Evolutionary conservation across 2,329 filamentous ascomycete genomes (phyloP).

Genomic region (Aureobasidium sp.): DNA sequence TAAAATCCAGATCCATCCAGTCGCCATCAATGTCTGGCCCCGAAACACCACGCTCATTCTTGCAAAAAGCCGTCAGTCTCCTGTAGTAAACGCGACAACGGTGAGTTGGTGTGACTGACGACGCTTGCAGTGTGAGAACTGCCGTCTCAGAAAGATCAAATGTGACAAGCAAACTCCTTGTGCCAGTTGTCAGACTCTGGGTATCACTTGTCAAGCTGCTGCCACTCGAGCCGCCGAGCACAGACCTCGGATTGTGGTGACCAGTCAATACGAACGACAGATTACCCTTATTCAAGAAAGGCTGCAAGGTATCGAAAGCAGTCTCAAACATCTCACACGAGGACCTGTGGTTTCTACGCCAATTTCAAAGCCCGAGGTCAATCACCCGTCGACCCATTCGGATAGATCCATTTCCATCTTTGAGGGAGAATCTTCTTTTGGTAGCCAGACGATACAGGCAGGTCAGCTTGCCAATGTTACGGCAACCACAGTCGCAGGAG

Average conservation of each 20-base stretch:
- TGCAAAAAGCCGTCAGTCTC: slow-evolving; percentile 19
- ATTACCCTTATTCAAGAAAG: slow-evolving; percentile 22
- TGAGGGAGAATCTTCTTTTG: slow-evolving; percentile 23
- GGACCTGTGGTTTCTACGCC: neutral
- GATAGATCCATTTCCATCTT: neutral
- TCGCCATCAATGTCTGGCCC: neutral
- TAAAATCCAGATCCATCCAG: no score
- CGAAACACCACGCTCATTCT: neutral
- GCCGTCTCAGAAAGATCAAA: slow-evolving; percentile 23
- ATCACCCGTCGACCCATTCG: neutral
- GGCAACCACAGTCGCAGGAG: slow-evolving; percentile 14
- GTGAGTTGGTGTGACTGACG: slow-evolving; percentile 12
- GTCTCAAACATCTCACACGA: neutral
- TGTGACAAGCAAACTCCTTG: slow-evolving; percentile 23
- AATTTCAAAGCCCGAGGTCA: no score
- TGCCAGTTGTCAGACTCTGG: slow-evolving; percentile 21
- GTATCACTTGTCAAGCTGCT: slow-evolving; percentile 21
- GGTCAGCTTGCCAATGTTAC: slow-evolving; percentile 22
- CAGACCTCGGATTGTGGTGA: slow-evolving; percentile 8
- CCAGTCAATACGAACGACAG: slow-evolving; percentile 19
- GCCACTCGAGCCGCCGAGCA: neutral
- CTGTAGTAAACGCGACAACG: neutral
- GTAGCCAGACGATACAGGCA: slow-evolving; percentile 17
- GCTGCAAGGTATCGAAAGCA: slow-evolving; percentile 20
- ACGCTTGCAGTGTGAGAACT: slow-evolving; percentile 22